These are phyloP conservation scores for Tephrocybe sp. DNA, from an alignment of 768 basidiomycete genomes.

Conservation along the genomic window DNA sequence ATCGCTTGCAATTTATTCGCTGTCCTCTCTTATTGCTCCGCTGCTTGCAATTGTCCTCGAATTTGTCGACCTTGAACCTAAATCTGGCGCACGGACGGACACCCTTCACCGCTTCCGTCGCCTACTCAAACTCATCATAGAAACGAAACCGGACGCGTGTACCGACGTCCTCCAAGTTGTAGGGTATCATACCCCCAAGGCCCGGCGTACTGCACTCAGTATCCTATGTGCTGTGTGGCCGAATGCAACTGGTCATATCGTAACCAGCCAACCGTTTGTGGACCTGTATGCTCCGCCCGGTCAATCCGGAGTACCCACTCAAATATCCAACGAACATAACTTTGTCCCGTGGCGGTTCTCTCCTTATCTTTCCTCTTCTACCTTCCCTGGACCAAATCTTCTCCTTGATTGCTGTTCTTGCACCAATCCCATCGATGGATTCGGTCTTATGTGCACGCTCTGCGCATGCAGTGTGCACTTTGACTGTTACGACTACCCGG, in stretches of 20 bases:
- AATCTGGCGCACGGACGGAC: slow-evolving; percentile 28
- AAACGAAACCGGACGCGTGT: slow-evolving; percentile 63
- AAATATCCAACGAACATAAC: slow-evolving; percentile 48
- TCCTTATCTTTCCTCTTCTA: slow-evolving; percentile 19
- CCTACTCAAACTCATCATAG: slow-evolving; percentile 51
- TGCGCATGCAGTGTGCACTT: slow-evolving; percentile 73
- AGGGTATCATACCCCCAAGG: slow-evolving; percentile 58
- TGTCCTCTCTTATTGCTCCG: slow-evolving; percentile 61
- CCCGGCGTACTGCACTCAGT: slow-evolving; percentile 53
- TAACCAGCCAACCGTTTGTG: slow-evolving; percentile 53
- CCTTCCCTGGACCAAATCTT: slow-evolving; percentile 28
- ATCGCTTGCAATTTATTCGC: slow-evolving; percentile 49
- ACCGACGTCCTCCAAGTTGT: slow-evolving; percentile 69
- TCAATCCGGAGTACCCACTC: neutral
- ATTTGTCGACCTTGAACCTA: slow-evolving; percentile 40
- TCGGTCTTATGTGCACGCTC: slow-evolving; percentile 68
- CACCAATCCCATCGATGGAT: slow-evolving; percentile 51
- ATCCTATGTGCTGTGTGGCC: slow-evolving; percentile 68
- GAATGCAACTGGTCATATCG: slow-evolving; percentile 61
- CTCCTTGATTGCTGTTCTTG: slow-evolving; percentile 58
- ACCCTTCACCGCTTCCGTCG: slow-evolving; percentile 48
- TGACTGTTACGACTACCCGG: slow-evolving; percentile 72
- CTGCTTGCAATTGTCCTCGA: slow-evolving; percentile 63
- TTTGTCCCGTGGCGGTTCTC: slow-evolving; percentile 67
- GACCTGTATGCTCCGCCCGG: slow-evolving; percentile 33